Evolutionary conservation across 2,329 filamentous ascomycete species (phyloP), one percentile per base, ranked within the genome.

Genomic region (Dactylellina drechsleri): DNA sequence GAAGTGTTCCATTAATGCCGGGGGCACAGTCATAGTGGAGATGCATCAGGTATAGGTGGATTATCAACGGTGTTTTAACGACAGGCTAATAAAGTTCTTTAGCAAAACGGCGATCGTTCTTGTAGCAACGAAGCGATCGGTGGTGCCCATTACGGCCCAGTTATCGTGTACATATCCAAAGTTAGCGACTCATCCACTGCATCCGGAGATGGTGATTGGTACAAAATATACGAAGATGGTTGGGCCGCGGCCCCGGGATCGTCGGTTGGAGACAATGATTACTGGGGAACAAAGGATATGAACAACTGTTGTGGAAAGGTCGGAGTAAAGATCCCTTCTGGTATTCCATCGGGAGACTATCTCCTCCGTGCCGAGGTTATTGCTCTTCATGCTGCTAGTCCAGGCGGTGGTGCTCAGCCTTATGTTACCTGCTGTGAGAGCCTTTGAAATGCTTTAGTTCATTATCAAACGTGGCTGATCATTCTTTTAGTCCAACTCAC

Each of bases 351-450:
- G 1, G 86, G 86, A 52, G 82, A 87, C 58, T 87, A 87, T 77
- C 83, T 88, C 28, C 81, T 88, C 79, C 83, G 86, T 50, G 84
- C 85, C 28, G 86, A 88, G 81, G 82, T 85, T 36, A 82, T 87
- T 49, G 85, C 85, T 5, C 82, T 87, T 52, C 85, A 87, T 80
- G 85, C 85, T 16, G 85, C 85, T 15, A 80, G 84, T 76, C 81
- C 80, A 58, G 79, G 83, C 31, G 80, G 81, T 18, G 83, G 83
- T 28, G 82, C 82, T 18, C 82, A 83, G 66, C 81, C 82, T 73
- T 83, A 83, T 67, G 78, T 82, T 56, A 80, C 79, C 16, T 83
- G 81, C 76, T 80, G 68, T 73, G 61, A 61, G 60, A 45, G 26
- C 26, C 26, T 54, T 7, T 43, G 15, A 43, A 1, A 5, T 7